A percentile compares a stretch with the other conserved stretches of the same genome.
Conservation (phyloP, 2,329 filamentous ascomycete genomes). For the Phialemoniopsis sp. region DNA sequence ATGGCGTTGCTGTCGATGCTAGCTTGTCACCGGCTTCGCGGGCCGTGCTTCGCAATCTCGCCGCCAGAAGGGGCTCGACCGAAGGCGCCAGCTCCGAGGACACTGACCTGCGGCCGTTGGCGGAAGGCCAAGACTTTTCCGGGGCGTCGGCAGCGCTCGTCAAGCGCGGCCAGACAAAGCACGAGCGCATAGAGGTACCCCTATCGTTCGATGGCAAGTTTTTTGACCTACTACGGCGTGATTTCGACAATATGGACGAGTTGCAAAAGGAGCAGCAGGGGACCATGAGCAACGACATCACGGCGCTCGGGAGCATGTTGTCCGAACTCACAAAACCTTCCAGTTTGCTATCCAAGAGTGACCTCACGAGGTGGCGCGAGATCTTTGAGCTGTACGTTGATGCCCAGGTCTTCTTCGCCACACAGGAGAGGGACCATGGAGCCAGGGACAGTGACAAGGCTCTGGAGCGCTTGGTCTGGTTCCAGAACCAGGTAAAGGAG, state of each 20-base stretch:
- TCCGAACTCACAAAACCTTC: conserved; percentile 61
- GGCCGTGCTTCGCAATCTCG: conserved; percentile 58
- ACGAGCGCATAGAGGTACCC: conserved; percentile 63
- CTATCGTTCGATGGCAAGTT: conserved; percentile 76
- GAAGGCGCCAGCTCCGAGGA: not conserved
- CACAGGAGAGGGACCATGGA: conserved; percentile 66
- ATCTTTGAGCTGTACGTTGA: conserved; percentile 82
- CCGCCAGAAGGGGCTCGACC: conserved; percentile 31
- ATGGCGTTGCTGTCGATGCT: conserved; percentile 66
- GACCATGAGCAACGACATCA: conserved; percentile 59
- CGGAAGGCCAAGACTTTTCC: not conserved
- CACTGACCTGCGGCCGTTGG: not conserved
- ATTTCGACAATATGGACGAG: conserved; percentile 64
- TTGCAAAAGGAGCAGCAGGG: conserved; percentile 65
- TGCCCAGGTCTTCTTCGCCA: conserved; percentile 78
- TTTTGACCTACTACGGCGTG: conserved; percentile 69
- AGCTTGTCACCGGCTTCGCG: conserved; percentile 62
- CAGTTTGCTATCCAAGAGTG: conserved; percentile 43
- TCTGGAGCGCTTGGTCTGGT: conserved; percentile 64
- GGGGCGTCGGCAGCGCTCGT: not conserved
- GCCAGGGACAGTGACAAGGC: conserved; percentile 62
- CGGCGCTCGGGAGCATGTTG: conserved; percentile 60
- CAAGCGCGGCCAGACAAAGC: conserved; percentile 2
- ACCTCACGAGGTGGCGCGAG: conserved; percentile 72
- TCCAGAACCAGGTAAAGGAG: conserved; percentile 62